Conservation (phyloP, 345 rosid genomes). For the Gossypium stocksii region DNA sequence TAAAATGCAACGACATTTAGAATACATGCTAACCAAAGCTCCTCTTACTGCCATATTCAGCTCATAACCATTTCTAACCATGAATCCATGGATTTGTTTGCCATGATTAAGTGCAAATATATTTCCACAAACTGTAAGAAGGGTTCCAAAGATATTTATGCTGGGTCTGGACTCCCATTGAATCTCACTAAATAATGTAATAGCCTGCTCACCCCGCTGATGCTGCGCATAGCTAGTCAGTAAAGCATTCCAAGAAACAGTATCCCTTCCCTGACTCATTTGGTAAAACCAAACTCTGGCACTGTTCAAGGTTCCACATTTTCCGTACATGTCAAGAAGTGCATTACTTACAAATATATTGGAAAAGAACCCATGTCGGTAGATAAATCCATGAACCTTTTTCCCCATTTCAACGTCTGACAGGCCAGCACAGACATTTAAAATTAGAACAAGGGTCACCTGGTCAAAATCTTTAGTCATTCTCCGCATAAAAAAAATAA, state of each 20-base stretch:
- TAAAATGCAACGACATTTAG: slow-evolving; percentile 47
- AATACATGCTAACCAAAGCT: slow-evolving; percentile 71
- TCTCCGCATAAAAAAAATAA: slow-evolving; percentile 43
- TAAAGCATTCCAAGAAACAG: slow-evolving; percentile 78
- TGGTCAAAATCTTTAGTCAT: slow-evolving; percentile 50
- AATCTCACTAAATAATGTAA: slow-evolving; percentile 58
- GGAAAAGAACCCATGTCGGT: slow-evolving; percentile 44
- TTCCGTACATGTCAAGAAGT: slow-evolving; percentile 70
- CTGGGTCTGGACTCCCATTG: slow-evolving; percentile 59
- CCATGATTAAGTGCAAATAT: slow-evolving; percentile 48
- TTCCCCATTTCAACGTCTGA: slow-evolving; percentile 72
- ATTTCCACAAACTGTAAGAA: slow-evolving; percentile 74
- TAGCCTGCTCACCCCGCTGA: slow-evolving; percentile 57
- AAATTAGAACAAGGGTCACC: slow-evolving; percentile 53
- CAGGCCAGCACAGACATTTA: slow-evolving; percentile 60
- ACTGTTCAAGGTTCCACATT: slow-evolving; percentile 47
- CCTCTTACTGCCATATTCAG: slow-evolving; percentile 58
- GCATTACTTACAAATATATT: slow-evolving; percentile 60
- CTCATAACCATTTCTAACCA: slow-evolving; percentile 57
- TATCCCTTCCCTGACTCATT: slow-evolving; percentile 60
- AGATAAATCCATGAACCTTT: slow-evolving; percentile 68
- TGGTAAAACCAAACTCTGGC: slow-evolving; percentile 57
- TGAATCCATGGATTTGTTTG: slow-evolving; percentile 68
- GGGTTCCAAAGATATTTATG: slow-evolving; percentile 57
- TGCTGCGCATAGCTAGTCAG: slow-evolving; percentile 59